Evolutionary conservation across 2,329 filamentous ascomycete species (phyloP).

Genomic region (Aspergillus clavatus): DNA sequence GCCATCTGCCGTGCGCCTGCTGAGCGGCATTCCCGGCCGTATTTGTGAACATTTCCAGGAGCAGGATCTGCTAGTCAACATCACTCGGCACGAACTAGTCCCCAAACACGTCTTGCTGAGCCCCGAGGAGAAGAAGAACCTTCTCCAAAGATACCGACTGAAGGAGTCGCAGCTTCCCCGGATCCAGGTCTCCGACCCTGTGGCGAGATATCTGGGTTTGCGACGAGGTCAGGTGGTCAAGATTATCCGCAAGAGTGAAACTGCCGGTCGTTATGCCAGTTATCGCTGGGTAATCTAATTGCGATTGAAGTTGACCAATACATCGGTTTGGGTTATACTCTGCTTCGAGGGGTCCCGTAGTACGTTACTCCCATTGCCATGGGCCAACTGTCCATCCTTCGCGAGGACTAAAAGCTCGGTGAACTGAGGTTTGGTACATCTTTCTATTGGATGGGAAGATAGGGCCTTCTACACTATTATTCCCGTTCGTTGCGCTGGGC

Average conservation of each 20-base stretch:
- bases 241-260: slow-evolving; percentile 94
- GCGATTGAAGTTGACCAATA: not conserved
- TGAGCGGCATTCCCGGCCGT: slow-evolving; percentile 70
- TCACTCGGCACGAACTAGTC: slow-evolving; percentile 94
- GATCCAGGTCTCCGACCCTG: slow-evolving; percentile 86
- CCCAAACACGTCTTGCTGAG: slow-evolving; percentile 89
- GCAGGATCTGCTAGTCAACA: slow-evolving; percentile 94
- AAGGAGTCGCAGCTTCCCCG: slow-evolving; percentile 97
- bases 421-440: not conserved
- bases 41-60: slow-evolving; percentile 94
- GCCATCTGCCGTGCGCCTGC: slow-evolving; percentile 79
- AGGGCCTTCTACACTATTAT: not conserved
- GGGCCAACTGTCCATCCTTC: not conserved
- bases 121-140: slow-evolving; percentile 77
- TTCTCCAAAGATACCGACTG: slow-evolving; percentile 84
- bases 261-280: slow-evolving; percentile 91
- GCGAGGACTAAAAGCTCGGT: not conserved
- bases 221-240: slow-evolving; percentile 94
- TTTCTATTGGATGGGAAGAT: not conserved
- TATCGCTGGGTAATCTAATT: slow-evolving; percentile 64
- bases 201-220: slow-evolving; percentile 85
- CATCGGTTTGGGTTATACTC: not conserved
- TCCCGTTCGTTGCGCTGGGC: not conserved
- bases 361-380: not conserved
- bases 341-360: not conserved